Evolutionary conservation across 306 rosid genomes (phyloP).

Genomic region (Casuarina glauca): DNA sequence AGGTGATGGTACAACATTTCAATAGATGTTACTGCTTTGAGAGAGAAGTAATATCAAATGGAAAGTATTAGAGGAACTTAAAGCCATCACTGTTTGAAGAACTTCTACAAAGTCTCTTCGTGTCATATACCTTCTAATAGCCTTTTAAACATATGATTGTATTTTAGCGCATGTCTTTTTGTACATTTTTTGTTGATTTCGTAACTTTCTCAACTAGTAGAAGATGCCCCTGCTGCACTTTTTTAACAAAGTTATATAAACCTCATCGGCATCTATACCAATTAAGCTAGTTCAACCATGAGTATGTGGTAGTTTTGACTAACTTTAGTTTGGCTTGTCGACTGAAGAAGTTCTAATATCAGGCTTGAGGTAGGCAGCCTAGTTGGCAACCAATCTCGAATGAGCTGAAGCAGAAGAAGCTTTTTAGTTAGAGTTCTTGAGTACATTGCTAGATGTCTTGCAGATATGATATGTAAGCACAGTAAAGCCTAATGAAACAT

Average conservation of each 20-base stretch:
- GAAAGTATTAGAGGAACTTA: neutral
- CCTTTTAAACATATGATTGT: too few species aligned
- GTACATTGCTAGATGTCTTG: neutral
- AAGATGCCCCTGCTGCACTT: too few species aligned
- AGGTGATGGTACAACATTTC: too few species aligned
- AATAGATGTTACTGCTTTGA: neutral
- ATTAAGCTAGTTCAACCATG: neutral
- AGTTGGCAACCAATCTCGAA: neutral
- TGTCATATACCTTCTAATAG: neutral
- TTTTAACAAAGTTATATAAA: too few species aligned
- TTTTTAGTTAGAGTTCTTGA: neutral
- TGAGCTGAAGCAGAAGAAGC: neutral
- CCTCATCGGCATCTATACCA: neutral
- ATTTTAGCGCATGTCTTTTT: too few species aligned
- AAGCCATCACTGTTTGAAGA: neutral
- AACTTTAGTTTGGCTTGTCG: neutral
- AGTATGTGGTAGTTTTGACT: neutral
- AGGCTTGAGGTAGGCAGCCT: neutral
- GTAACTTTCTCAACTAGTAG: too few species aligned
- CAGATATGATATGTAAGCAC: neutral
- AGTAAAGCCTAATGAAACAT: neutral
- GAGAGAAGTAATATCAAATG: neutral
- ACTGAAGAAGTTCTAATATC: neutral
- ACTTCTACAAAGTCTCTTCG: neutral
- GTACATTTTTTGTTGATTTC: too few species aligned